Evolutionary conservation across 139 green algal species (phyloP).

Genomic region (Ettlia oleoabundans): DNA sequence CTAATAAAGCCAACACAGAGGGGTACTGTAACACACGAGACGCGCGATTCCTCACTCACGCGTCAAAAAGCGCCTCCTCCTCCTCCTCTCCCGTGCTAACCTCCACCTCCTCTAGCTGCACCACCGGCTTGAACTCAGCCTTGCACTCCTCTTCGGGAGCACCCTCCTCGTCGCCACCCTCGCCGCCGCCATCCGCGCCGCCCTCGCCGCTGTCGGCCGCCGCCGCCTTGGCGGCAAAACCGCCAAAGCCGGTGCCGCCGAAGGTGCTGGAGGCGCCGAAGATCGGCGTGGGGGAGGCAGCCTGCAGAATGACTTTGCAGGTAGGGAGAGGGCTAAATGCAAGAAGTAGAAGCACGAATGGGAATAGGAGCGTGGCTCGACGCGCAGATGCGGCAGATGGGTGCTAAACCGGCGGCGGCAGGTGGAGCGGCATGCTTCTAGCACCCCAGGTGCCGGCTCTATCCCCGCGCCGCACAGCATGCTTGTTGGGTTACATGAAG

Average conservation of each 20-base stretch:
- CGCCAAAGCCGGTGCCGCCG: conserved; percentile 76
- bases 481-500: too few relatives aligned
- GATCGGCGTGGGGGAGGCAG: conserved; percentile 55
- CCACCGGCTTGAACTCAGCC: conserved; percentile 92
- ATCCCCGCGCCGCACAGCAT: too few relatives aligned
- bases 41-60: conserved; percentile 81
- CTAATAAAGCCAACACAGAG: background rate
- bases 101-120: conserved; percentile 97
- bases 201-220: conserved; percentile 10
- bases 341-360: too few relatives aligned
- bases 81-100: conserved; percentile 94
- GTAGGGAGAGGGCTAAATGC: background rate
- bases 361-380: too few relatives aligned
- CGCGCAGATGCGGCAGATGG: too few relatives aligned
- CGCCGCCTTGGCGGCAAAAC: conserved; percentile 61
- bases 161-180: conserved; percentile 65
- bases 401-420: too few relatives aligned
- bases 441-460: too few relatives aligned
- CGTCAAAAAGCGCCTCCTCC: conserved; percentile 87
- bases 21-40: too few relatives aligned
- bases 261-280: conserved; percentile 72
- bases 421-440: too few relatives aligned
- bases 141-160: conserved; percentile 89
- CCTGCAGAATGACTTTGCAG: conserved; percentile 12
- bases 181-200: conserved; percentile 42